These are phyloP conservation scores for Orbilia blumenaviensis DNA, from an alignment of 2,329 filamentous ascomycete genomes.

Conservation along the genomic window DNA sequence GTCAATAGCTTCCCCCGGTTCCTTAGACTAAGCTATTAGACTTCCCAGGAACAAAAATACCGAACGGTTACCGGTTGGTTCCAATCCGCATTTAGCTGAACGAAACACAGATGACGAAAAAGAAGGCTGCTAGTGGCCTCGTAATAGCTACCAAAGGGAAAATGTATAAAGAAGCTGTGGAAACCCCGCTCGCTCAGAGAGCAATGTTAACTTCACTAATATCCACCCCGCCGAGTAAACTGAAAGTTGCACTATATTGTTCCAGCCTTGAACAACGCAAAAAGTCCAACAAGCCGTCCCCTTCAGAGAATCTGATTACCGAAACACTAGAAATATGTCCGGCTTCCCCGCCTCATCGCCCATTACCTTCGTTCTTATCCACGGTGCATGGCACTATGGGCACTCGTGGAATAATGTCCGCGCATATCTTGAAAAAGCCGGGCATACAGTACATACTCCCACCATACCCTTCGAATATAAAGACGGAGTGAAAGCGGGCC, in stretches of 20 bases:
- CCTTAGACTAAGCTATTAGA: not conserved
- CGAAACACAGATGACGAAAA: not conserved
- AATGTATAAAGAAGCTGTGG: not conserved
- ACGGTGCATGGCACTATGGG: conserved; percentile 40
- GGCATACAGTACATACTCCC: conserved; percentile 38
- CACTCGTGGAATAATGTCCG: conserved; percentile 25
- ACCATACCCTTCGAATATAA: conserved; percentile 11
- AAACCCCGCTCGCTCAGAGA: not conserved
- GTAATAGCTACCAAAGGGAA: too few relatives aligned
- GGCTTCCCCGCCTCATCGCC: conserved; percentile 14
- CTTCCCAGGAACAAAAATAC: not conserved
- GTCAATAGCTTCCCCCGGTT: not conserved
- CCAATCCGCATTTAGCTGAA: not conserved
- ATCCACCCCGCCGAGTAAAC: too few relatives aligned
- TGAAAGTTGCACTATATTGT: too few relatives aligned
- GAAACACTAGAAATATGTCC: not conserved
- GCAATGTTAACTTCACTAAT: too few relatives aligned
- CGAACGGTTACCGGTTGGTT: not conserved
- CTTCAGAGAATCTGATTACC: not conserved
- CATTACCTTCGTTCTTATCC: conserved; percentile 40
- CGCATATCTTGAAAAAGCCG: conserved; percentile 27
- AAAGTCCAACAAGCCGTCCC: conserved; percentile 9
- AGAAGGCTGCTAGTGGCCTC: not conserved
- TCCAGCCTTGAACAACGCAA: too few relatives aligned
- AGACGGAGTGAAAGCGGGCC: not conserved